These are phyloP conservation scores for Moesziomyces globuligerus DNA, from an alignment of 1,284 basidiomycete species.

Conservation along the genomic window DNA sequence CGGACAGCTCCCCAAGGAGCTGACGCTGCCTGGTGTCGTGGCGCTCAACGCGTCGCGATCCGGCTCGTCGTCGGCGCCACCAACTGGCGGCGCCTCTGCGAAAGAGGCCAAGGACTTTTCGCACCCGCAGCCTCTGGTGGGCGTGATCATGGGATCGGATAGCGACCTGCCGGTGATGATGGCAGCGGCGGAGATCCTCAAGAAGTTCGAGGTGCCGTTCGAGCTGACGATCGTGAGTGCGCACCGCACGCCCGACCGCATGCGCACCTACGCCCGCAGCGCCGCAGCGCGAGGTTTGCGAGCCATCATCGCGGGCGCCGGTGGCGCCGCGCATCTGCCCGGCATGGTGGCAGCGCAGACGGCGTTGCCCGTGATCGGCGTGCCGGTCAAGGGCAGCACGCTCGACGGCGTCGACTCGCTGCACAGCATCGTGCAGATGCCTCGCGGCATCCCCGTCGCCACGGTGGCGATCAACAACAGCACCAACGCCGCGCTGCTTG, in stretches of 20 bases:
- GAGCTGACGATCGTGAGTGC: conserved; percentile 96
- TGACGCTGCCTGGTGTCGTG: conserved; percentile 50
- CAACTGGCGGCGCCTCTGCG: conserved; percentile 61
- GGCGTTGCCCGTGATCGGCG: conserved; percentile 89
- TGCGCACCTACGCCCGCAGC: conserved; percentile 83
- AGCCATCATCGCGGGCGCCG: conserved; percentile 91
- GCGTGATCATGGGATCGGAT: conserved; percentile 98
- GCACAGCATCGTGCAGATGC: conserved; percentile 99
- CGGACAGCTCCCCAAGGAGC: conserved; percentile 31
- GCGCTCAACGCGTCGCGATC: conserved; percentile 19
- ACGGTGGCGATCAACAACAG: conserved; percentile 97
- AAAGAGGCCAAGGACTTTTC: conserved; percentile 67
- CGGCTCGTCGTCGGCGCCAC: conserved; percentile 7
- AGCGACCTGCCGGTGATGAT: conserved; percentile 96
- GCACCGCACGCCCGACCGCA: conserved; percentile 89
- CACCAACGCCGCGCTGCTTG: conserved; percentile 91
- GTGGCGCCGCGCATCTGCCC: conserved; percentile 95
- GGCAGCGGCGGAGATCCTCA: conserved; percentile 85
- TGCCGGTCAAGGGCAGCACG: conserved; percentile 93
- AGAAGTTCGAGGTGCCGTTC: conserved; percentile 84
- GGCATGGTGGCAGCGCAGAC: conserved; percentile 99
- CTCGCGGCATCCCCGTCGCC: conserved; percentile 93
- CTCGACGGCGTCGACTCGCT: conserved; percentile 96
- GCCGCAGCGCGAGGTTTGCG: conserved; percentile 80
- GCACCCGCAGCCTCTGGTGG: conserved; percentile 81